Percentiles rank a stretch among this genome's conserved stretches.
These are phyloP conservation scores for Inonotus obliquus DNA, from an alignment of 1,284 basidiomycete species.

Conservation along the genomic window DNA sequence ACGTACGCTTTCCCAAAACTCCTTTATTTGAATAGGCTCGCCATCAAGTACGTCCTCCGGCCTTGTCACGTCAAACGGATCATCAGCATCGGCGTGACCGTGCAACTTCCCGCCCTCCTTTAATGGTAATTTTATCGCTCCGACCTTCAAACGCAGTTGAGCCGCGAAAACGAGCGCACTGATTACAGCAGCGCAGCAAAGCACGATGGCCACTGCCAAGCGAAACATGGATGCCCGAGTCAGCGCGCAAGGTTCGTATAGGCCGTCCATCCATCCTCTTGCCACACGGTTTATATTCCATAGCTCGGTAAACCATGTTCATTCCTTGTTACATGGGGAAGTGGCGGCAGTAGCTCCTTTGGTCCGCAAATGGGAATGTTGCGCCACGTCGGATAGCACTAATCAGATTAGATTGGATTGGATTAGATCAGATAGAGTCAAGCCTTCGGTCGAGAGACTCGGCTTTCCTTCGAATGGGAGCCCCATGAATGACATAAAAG, in stretches of 20 bases:
- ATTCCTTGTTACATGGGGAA: not conserved
- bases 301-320: not conserved
- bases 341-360: not conserved
- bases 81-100: constrained; percentile 36
- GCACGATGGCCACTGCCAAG: constrained; percentile 44
- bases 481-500: not conserved
- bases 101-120: constrained; percentile 24
- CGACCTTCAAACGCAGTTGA: constrained; percentile 35
- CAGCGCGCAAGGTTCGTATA: not conserved
- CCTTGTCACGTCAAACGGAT: constrained; percentile 75
- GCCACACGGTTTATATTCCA: not conserved
- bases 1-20: constrained; percentile 65
- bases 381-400: not conserved
- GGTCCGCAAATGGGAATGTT: not conserved
- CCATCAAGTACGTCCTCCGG: constrained; percentile 73
- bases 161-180: constrained; percentile 40
- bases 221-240: not conserved
- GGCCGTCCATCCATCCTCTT: not conserved
- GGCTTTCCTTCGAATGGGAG: not conserved
- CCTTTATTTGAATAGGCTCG: constrained; percentile 61
- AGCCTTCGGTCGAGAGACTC: not conserved
- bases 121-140: constrained; percentile 53
- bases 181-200: constrained; percentile 39
- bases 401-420: not conserved
- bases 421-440: not conserved